Evolutionary conservation across 495 filamentous ascomycete species (phyloP).

Genomic region (Penicillium goetzii): DNA sequence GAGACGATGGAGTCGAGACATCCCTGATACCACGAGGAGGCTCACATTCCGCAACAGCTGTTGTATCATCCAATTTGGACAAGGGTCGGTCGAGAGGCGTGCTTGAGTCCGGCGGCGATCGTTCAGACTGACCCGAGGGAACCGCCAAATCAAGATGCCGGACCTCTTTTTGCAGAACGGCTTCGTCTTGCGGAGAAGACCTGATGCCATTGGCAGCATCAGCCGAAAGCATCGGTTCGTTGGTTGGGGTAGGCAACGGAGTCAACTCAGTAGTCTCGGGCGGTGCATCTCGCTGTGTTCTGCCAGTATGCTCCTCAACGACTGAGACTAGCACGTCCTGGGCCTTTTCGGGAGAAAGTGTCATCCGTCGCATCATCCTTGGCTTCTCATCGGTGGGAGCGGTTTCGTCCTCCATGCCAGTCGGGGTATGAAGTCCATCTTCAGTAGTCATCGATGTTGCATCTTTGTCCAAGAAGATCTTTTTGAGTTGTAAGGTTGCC

Average conservation of each 20-base stretch:
- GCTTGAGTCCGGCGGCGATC: conserved; percentile 14
- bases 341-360: conserved; percentile 67
- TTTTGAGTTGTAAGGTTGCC: conserved; percentile 88
- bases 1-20: conserved; percentile 13
- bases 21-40: conserved; percentile 8
- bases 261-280: conserved; percentile 26
- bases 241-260: conserved; percentile 12
- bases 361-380: conserved; percentile 50
- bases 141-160: conserved; percentile 76
- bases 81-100: conserved; percentile 11
- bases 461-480: conserved; percentile 88
- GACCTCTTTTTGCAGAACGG: conserved; percentile 54
- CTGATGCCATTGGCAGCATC: conserved; percentile 21
- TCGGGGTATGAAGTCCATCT: conserved; percentile 47
- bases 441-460: conserved; percentile 69
- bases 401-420: conserved; percentile 60
- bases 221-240: conserved; percentile 21
- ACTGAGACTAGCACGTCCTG: conserved; percentile 70
- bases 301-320: conserved; percentile 64
- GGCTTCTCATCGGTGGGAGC: conserved; percentile 38
- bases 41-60: conserved; percentile 16
- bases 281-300: conserved; percentile 34
- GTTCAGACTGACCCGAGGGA: conserved; percentile 44
- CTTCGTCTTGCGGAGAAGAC: conserved; percentile 33
- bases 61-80: conserved; percentile 15